phyloP scores from a whole-genome alignment of 1,284 basidiomycete species.

The Trametes versicolor region DNA sequence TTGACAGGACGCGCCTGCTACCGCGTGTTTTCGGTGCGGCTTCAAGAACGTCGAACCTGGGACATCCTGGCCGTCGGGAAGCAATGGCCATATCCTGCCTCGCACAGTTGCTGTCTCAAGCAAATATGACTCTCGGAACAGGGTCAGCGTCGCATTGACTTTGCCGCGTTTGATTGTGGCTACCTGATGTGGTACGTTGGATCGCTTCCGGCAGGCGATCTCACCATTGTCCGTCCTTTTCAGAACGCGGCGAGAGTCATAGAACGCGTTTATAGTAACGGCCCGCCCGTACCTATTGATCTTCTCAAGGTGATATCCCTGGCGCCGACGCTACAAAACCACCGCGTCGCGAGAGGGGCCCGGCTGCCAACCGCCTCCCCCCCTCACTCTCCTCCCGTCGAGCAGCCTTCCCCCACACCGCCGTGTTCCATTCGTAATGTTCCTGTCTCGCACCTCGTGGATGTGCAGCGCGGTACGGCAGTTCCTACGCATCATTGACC shows the following conservation, averaged over 20 bases:
- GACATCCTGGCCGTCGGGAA: conserved; percentile 26
- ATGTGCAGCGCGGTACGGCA: conserved; percentile 32
- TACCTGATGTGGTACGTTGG: conserved; percentile 32
- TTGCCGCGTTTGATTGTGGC: conserved; percentile 24
- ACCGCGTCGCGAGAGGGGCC: conserved; percentile 17
- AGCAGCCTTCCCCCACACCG: conserved; percentile 22
- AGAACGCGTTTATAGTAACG: conserved; percentile 30
- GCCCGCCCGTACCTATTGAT: conserved; percentile 20
- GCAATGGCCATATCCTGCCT: conserved; percentile 27
- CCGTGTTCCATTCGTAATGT: conserved; percentile 34
- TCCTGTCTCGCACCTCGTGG: conserved; percentile 32
- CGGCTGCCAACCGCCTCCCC: conserved; percentile 21
- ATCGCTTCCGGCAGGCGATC: conserved; percentile 31
- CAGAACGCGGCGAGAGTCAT: conserved; percentile 32
- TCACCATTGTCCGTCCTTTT: conserved; percentile 37
- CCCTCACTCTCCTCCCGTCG: conserved; percentile 20
- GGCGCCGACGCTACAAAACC: conserved; percentile 32
- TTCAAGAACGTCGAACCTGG: conserved; percentile 33
- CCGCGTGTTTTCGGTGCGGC: conserved; percentile 37
- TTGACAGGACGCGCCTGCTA: conserved; percentile 32
- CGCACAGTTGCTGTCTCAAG: conserved; percentile 20
- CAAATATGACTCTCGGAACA: conserved; percentile 24
- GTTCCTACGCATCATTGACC: conserved; percentile 28
- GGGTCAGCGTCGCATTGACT: conserved; percentile 19
- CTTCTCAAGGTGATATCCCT: conserved; percentile 28